Evolutionary conservation across 768 basidiomycete genomes (phyloP), one percentile per base, ranked within the genome.

Genomic region (Lactifluus piperatus): DNA sequence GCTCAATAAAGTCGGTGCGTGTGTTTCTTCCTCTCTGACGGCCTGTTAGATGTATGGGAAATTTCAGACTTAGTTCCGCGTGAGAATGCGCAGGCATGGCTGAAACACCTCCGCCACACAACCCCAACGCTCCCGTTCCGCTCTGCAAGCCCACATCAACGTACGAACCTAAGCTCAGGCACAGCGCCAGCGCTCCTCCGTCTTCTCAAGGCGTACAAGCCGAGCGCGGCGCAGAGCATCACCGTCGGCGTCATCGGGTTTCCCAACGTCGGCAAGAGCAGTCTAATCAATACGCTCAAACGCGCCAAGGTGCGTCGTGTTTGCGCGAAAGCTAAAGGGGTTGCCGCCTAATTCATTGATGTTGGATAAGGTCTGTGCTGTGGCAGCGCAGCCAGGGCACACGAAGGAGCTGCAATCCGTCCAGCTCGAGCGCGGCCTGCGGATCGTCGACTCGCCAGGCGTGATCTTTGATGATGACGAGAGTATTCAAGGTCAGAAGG

Each of bases 221-320:
- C 85, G 1, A 82, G 76, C 32, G 65, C 72, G 1, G 75, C 82
- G 0, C 82, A 84, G 32, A 87, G 82, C 62, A 76, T 91, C 51
- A 93, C 91, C 0, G 81, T 95, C 51, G 93, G 93, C 16, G 90
- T 98, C 18, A 90, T 97, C 4, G 95, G 95, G 1, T 95, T 93
- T 72, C 95, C 95, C 1, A 98, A 98, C 71, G 95, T 98, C 47
- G 95, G 95, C 14, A 98, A 98, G 75, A 94, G 91, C 57, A 89
- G 85, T 67, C 69, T 98, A 58, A 94, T 99, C 71, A 98, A 98
- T 71, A 88, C 91, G 45, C 74, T 99, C 52, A 94, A 93, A 72
- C 75, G 92, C 37, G 81, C 83, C 60, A 93, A 90, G 73, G 87
- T 86, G 24, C 1, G 73, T 22, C 11, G 26, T 50, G 11, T 36